phyloP scores from a whole-genome alignment of 208 protist genomes.

The Tritrichomonas musculus region DNA sequence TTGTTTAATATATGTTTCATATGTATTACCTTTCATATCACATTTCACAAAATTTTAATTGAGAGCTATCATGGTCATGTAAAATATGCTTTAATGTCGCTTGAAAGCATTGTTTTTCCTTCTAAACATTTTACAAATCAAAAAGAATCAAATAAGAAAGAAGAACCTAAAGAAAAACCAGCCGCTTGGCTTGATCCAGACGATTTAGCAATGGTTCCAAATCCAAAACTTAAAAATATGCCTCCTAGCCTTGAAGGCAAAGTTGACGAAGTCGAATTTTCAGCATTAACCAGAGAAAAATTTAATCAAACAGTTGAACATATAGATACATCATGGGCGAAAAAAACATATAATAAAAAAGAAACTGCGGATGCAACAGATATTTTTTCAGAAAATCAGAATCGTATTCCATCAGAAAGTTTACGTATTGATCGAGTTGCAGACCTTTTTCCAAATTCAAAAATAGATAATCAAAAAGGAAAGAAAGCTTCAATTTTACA shows the following conservation, averaged over 20 bases:
- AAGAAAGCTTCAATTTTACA: neutral
- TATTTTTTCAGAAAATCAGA: neutral
- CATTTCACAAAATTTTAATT: too few relatives aligned
- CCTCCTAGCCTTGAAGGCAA: neutral
- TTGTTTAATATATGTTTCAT: too few relatives aligned
- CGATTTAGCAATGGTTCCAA: neutral
- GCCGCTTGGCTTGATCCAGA: constrained; percentile 27
- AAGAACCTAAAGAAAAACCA: neutral
- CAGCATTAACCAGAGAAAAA: neutral
- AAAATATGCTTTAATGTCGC: too few relatives aligned
- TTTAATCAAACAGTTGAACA: neutral
- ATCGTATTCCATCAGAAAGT: neutral
- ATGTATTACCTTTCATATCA: too few relatives aligned
- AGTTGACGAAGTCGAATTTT: neutral
- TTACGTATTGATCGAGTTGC: neutral
- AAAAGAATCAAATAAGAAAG: neutral
- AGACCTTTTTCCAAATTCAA: neutral
- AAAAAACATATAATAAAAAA: too few relatives aligned
- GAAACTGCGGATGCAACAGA: neutral
- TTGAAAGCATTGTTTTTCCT: too few relatives aligned
- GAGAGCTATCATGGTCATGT: too few relatives aligned
- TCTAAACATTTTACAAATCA: too few relatives aligned
- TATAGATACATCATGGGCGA: neutral
- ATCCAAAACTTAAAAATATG: neutral
- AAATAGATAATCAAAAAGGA: neutral